A percentile compares a stretch with the other conserved stretches of the same genome.
These are phyloP conservation scores for Mycosphaerelloides madeirae DNA, from an alignment of 2,329 filamentous ascomycete species.

Conservation along the genomic window DNA sequence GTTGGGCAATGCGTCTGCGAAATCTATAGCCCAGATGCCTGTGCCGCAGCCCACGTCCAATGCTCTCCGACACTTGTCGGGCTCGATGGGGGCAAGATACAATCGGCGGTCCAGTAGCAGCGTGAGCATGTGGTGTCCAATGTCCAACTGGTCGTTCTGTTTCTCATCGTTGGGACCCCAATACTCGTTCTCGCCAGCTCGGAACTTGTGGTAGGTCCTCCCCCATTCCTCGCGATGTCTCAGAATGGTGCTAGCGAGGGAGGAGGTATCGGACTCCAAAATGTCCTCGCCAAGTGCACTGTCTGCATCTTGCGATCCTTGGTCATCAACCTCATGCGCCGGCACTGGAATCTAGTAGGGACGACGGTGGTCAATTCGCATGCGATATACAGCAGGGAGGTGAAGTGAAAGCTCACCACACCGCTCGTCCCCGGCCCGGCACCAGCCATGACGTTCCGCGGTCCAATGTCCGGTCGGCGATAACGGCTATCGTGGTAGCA, in stretches of 20 bases:
- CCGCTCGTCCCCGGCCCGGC: too few species aligned
- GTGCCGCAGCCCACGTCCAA: slow-evolving; percentile 7
- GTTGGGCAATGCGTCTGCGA: slow-evolving; percentile 1
- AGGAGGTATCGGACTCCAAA: neutral
- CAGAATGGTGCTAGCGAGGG: neutral
- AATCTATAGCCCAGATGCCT: slow-evolving; percentile 6
- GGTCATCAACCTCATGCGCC: too few species aligned
- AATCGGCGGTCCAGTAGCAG: slow-evolving; percentile 5
- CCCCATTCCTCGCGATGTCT: neutral
- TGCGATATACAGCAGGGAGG: too few species aligned
- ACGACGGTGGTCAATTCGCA: too few species aligned
- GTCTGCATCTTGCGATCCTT: too few species aligned
- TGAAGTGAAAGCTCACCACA: too few species aligned
- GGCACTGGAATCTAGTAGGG: too few species aligned
- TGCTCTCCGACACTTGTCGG: neutral
- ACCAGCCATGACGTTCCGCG: too few species aligned
- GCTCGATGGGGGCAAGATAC: slow-evolving; percentile 4
- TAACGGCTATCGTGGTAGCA: too few species aligned
- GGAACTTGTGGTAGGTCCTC: slow-evolving; percentile 6
- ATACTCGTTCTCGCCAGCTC: too few species aligned
- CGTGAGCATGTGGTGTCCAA: slow-evolving; percentile 11
- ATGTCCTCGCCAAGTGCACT: too few species aligned
- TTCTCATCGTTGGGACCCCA: slow-evolving; percentile 12
- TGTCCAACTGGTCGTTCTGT: slow-evolving; percentile 8
- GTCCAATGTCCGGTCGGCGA: too few species aligned